phyloP scores from a whole-genome alignment of 2,329 filamentous ascomycete genomes.

The Cladorrhinum sp. region DNA sequence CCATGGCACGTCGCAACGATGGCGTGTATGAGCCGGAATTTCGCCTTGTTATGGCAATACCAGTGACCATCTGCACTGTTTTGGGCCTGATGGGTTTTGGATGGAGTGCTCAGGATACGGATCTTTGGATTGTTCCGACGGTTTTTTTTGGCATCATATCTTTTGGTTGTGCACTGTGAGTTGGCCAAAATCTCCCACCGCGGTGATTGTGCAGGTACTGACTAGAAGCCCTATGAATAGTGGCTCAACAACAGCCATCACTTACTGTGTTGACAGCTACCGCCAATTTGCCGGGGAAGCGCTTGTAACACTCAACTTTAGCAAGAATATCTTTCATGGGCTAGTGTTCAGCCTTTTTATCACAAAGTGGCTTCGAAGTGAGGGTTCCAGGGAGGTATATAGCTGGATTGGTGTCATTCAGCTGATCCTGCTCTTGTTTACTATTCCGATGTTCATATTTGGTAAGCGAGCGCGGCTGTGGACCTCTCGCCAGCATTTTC shows the following conservation, averaged over 20 bases:
- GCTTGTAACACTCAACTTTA: slow-evolving; percentile 88
- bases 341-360: slow-evolving; percentile 87
- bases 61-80: slow-evolving; percentile 72
- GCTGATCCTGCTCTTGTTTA: slow-evolving; percentile 66
- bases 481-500: slow-evolving; percentile 76
- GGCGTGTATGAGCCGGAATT: slow-evolving; percentile 96
- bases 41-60: slow-evolving; percentile 80
- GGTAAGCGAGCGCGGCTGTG: slow-evolving; percentile 94
- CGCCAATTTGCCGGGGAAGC: slow-evolving; percentile 91
- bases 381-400: slow-evolving; percentile 76
- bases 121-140: slow-evolving; percentile 88
- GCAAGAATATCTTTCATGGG: slow-evolving; percentile 90
- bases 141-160: slow-evolving; percentile 89
- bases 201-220: neutral
- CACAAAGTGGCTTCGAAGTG: slow-evolving; percentile 73
- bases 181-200: neutral
- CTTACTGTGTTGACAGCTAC: slow-evolving; percentile 91
- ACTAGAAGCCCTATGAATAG: neutral
- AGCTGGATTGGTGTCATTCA: slow-evolving; percentile 84
- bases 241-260: slow-evolving; percentile 87
- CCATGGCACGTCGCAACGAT: slow-evolving; percentile 81
- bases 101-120: slow-evolving; percentile 73
- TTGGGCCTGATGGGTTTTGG: slow-evolving; percentile 93
- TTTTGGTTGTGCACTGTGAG: slow-evolving; percentile 75
- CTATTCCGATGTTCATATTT: slow-evolving; percentile 90